Conservation (phyloP, 1,284 basidiomycete species). For the Flammula alnicola region DNA sequence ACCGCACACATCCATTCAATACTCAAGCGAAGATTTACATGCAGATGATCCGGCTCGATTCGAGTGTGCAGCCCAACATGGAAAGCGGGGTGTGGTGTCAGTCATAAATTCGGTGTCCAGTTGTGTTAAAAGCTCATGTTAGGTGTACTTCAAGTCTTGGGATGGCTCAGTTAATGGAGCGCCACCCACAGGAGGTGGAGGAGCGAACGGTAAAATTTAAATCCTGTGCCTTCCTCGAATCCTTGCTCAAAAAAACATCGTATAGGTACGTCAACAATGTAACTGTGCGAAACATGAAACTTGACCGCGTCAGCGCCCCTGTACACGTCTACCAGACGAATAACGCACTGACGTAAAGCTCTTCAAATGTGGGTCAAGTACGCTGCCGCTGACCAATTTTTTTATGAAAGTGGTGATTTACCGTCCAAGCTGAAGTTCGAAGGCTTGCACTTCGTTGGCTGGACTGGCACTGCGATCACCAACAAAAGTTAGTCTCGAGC, state of each 20-base stretch:
- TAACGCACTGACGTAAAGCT: conserved; percentile 49
- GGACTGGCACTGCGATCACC: conserved; percentile 50
- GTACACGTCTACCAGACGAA: conserved; percentile 61
- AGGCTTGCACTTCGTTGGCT: conserved; percentile 51
- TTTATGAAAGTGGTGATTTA: conserved; percentile 46
- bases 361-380: conserved; percentile 1
- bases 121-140: background rate
- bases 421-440: conserved; percentile 53
- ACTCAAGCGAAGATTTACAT: background rate
- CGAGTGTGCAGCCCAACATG: conserved; percentile 60
- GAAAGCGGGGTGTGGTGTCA: conserved; percentile 46
- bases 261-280: conserved; percentile 57
- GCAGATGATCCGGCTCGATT: conserved; percentile 51
- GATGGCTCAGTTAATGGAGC: conserved; percentile 55
- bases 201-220: conserved; percentile 46
- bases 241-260: background rate
- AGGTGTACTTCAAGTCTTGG: conserved; percentile 73
- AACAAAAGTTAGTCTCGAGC: conserved; percentile 46
- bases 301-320: conserved; percentile 51
- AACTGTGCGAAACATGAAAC: conserved; percentile 46
- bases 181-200: conserved; percentile 69
- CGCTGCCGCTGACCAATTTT: background rate
- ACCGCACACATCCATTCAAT: conserved; percentile 2
- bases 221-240: background rate
- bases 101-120: background rate